A percentile compares a stretch with the other conserved stretches of the same genome.
Conservation (phyloP, 129 eudicot species). For the Heracleum sosnowskyi region DNA sequence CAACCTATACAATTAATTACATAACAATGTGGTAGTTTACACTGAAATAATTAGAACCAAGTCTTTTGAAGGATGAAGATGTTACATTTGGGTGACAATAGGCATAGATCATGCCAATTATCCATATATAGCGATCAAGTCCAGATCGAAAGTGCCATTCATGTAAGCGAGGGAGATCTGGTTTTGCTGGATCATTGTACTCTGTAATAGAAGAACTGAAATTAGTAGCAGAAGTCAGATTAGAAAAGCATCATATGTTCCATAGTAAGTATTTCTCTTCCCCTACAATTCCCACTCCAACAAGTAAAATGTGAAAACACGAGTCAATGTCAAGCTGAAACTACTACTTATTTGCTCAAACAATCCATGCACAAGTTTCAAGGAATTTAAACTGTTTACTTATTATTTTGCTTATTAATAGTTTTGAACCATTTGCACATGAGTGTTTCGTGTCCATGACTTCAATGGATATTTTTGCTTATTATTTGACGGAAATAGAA, state of each 20-base stretch:
- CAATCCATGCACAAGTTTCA: neutral
- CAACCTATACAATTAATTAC: constrained; percentile 45
- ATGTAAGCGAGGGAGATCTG: constrained; percentile 76
- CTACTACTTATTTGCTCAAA: neutral
- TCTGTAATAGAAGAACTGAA: constrained; percentile 37
- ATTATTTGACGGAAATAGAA: too few species aligned
- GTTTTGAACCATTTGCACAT: too few species aligned
- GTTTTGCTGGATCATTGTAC: constrained; percentile 90
- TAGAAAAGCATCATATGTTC: neutral
- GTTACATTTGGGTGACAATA: constrained; percentile 85
- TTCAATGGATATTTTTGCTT: neutral
- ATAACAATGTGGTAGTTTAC: neutral
- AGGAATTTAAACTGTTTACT: neutral
- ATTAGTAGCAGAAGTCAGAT: neutral
- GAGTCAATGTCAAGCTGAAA: neutral
- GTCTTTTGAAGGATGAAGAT: constrained; percentile 2
- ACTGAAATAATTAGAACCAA: neutral
- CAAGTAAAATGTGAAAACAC: neutral
- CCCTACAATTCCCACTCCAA: neutral
- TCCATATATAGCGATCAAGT: constrained; percentile 94
- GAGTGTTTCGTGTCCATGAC: neutral
- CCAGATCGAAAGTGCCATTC: constrained; percentile 99
- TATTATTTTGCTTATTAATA: too few species aligned
- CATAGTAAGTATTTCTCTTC: neutral
- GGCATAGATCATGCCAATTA: constrained; percentile 91